Base-by-base conservation (phyloP, 2,329 filamentous ascomycete genomes). In the Scedosporium apiospermum region DNA sequence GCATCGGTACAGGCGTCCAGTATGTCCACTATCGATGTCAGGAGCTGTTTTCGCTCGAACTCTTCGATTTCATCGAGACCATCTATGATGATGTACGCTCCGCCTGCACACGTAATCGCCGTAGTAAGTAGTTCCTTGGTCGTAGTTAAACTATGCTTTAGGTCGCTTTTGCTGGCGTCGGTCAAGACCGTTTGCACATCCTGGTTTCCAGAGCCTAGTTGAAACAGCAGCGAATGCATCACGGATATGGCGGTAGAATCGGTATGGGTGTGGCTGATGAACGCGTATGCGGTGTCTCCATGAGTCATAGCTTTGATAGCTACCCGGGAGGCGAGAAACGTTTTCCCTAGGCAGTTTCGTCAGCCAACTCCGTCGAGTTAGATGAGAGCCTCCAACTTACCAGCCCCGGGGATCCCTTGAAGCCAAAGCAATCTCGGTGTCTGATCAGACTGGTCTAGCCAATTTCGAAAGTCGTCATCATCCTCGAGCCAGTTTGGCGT, bases 221-320 rank as follows among this genome's bases (percentile, higher is more conserved):
- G 58, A 38, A 60, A 60, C 6, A 60, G 41, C 58, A 60, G n/a
- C 9, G 58, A 34, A 34, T 60, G 58, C 10, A 60, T 42, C 6
- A 60, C 26, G 14, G 58, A 60, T 60, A 44, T 16, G 12, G 34
- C 58, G 26, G 58, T 60, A 6, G 58, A 23, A 27, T 46, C 21
- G 18, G 12, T 26, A n/a, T 60, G 38, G 5, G 3, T 27, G 26
- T 60, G 58, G n/a, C 58, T 60, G 21, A 5, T 30, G 26, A 60
- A 60, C 4, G 18, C 34, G 23, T 21, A 60, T 6, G 46, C 3
- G 4, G 27, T 42, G 14, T 3, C 30, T 30, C 34, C 38, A 6
- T 42, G 6, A 3, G 3, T 18, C 14, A 44, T 59, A 16, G 38
- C 57, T 6, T 6, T n/a, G 34, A 10, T 42, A n/a, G 26, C 16